These are phyloP conservation scores for Wickerhamomyces sp. DNA, from an alignment of 1,139 yeast species.

Conservation along the genomic window DNA sequence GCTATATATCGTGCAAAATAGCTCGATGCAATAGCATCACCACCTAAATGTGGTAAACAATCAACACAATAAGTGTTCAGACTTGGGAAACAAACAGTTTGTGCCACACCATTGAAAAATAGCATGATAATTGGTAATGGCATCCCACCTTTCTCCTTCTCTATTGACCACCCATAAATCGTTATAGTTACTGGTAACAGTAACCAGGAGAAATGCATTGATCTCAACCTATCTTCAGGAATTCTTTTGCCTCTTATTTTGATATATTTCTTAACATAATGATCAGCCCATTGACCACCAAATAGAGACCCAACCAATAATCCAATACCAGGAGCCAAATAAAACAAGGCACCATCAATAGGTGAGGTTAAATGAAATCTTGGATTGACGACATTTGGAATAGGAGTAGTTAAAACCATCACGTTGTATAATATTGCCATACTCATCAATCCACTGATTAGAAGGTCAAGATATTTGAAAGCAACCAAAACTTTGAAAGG, in stretches of 20 bases:
- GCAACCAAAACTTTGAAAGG: constrained; percentile 37
- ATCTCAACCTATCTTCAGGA: constrained; percentile 47
- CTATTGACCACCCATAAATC: constrained; percentile 49
- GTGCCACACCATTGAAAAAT: constrained; percentile 44
- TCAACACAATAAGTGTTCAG: constrained; percentile 53
- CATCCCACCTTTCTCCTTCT: constrained; percentile 46
- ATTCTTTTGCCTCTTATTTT: constrained; percentile 37
- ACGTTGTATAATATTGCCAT: constrained; percentile 40
- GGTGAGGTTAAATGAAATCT: constrained; percentile 43
- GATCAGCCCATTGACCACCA: constrained; percentile 49
- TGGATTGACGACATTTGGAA: constrained; percentile 49
- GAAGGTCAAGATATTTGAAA: constrained; percentile 36
- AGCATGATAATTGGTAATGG: constrained; percentile 46
- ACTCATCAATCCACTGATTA: constrained; percentile 40
- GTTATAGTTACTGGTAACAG: constrained; percentile 37
- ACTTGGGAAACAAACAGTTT: constrained; percentile 45
- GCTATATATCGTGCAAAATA: constrained; percentile 45
- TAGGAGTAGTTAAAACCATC: constrained; percentile 50
- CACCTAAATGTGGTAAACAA: constrained; percentile 45
- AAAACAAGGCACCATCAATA: constrained; percentile 44
- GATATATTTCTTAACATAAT: constrained; percentile 38
- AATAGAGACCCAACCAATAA: constrained; percentile 42
- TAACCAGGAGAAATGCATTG: constrained; percentile 36
- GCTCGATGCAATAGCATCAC: constrained; percentile 50
- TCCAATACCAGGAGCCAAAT: constrained; percentile 50